Conservation (phyloP, 192 early-diverging fungal species). For the Podila horticola region DNA sequence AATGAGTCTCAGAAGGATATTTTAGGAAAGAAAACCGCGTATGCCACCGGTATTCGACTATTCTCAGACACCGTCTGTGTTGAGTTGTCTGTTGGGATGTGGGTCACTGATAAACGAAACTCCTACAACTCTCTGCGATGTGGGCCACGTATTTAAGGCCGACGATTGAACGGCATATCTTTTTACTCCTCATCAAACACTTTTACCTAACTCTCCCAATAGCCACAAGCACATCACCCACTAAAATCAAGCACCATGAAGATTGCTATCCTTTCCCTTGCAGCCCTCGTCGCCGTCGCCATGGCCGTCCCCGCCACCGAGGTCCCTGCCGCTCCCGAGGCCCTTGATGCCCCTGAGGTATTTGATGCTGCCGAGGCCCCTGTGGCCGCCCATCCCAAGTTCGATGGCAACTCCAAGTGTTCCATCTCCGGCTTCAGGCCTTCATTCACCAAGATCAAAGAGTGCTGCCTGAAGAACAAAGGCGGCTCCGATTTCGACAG, state of each 20-base stretch:
- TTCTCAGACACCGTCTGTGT: too few species aligned
- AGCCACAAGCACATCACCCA: background rate
- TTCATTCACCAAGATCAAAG: constrained; percentile 10
- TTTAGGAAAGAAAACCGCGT: too few species aligned
- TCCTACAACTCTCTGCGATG: too few species aligned
- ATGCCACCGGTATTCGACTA: too few species aligned
- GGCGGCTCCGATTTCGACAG: constrained; percentile 20
- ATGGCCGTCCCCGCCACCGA: background rate
- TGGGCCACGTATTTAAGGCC: too few species aligned
- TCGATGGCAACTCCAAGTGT: constrained; percentile 29
- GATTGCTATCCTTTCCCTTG: background rate
- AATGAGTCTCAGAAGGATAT: too few species aligned
- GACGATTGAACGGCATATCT: background rate
- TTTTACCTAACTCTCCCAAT: background rate
- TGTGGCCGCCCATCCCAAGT: background rate
- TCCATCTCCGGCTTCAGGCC: constrained; percentile 17
- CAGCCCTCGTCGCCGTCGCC: background rate
- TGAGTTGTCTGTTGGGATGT: too few species aligned
- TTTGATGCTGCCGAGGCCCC: background rate
- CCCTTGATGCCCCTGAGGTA: background rate
- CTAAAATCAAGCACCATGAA: background rate
- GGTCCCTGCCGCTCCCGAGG: background rate
- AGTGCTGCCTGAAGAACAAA: constrained; percentile 34
- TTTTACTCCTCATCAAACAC: background rate
- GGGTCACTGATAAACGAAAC: too few species aligned